Evolutionary conservation across 2,329 filamentous ascomycete genomes (phyloP).

Genomic region (Nigrospora sphaerica): DNA sequence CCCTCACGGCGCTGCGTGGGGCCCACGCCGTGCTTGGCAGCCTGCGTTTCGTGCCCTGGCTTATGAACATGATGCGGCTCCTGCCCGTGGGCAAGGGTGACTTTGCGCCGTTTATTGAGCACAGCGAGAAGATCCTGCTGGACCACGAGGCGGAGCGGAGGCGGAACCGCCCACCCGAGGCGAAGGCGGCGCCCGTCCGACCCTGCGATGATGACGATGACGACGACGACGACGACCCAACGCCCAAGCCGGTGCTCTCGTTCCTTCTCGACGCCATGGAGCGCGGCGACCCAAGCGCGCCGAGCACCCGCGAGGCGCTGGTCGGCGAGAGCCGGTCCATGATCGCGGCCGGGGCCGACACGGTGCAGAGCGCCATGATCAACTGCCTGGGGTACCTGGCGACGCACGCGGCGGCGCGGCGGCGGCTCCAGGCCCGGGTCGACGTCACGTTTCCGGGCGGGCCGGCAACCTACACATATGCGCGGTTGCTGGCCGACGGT

Average conservation of each 20-base stretch:
- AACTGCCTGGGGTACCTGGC: slow-evolving; percentile 3
- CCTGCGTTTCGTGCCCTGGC: slow-evolving; percentile 4
- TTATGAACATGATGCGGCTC: slow-evolving; percentile 1
- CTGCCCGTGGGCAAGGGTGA: slow-evolving; percentile 2
- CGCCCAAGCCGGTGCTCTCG: slow-evolving; percentile 3
- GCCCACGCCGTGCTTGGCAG: slow-evolving; percentile 2
- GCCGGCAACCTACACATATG: slow-evolving; percentile 1
- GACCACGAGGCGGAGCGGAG: not conserved
- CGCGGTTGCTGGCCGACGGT: not conserved
- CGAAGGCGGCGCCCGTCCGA: not conserved
- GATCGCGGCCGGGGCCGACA: slow-evolving; percentile 6
- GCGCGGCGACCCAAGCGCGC: not conserved
- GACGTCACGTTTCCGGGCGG: slow-evolving; percentile 3
- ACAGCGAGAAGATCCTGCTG: slow-evolving; percentile 1
- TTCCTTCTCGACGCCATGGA: slow-evolving; percentile 5
- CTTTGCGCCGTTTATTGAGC: slow-evolving; percentile 3
- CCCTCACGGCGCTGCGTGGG: slow-evolving; percentile 1
- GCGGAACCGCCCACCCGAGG: not conserved
- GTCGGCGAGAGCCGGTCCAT: slow-evolving; percentile 4
- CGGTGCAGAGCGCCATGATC: slow-evolving; percentile 4
- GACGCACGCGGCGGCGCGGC: not conserved
- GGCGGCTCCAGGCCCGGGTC: not conserved
- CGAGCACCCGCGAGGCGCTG: slow-evolving; percentile 2
- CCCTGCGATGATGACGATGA: not conserved
- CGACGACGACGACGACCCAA: not conserved